Base-by-base conservation (phyloP, 2,329 filamentous ascomycete species). In the Xylariomycetidae sp. region DNA sequence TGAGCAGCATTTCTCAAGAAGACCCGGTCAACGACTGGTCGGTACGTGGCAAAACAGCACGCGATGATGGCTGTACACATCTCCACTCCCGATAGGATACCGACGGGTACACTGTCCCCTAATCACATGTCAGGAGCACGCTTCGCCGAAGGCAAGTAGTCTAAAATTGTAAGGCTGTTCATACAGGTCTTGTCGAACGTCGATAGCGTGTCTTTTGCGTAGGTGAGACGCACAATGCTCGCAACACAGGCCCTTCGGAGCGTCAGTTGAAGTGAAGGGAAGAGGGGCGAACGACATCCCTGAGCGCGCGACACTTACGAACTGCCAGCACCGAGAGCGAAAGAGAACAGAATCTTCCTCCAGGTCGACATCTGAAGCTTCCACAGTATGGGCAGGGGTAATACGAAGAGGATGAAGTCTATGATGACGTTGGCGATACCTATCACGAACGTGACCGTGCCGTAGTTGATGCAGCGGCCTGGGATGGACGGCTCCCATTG, bases 381-480 rank as follows among this genome's bases (percentile, higher is more conserved):
- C 29, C 29, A 31, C 6, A 31, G 29, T 4, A 19, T 16, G 15
- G 29, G 29, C 29, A 31, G 19, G 9, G 29, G 29, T 8, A 18
- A n/a, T 16, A 8, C 29, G 9, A 31, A 18, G 6, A 31, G 3
- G 17, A 22, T 8, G 13, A 31, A 31, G 29, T 31, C 29, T 12
- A 31, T 4, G 8, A 31, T 12, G 17, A 31, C 15, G 11, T 31
- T 31, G 17, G 22, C 19, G 2, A 31, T 22, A 19, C 29, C 29
- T 16, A 31, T 31, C 11, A 31, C 14, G 13, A 31, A 15, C 16
- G 29, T 31, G 17, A 31, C 29, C 5, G 10, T 31, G 3, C 29
- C 29, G 29, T 31, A 31, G 8, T 31, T 18, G 17, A 31, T 23
- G 29, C 29, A 31, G 10, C 12, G 12, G 12, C 29, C 29, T 18